Evolutionary conservation across 2,329 filamentous ascomycete genomes (phyloP).

Genomic region (Alternaria alternata): DNA sequence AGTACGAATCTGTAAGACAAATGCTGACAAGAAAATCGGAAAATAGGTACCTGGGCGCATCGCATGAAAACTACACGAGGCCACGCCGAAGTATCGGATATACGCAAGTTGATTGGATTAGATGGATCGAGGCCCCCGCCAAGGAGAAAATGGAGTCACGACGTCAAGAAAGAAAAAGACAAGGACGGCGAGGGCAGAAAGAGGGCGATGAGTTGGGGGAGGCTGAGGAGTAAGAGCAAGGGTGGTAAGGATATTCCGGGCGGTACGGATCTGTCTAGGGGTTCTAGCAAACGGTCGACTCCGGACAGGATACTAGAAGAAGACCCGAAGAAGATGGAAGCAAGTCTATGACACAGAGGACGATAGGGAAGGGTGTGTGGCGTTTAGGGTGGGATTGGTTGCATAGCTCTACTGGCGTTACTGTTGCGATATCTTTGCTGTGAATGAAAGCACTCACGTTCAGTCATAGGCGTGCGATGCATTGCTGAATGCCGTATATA

Average conservation of each 20-base stretch:
- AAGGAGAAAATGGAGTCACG: conserved; percentile 47
- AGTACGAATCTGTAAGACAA: too few species aligned
- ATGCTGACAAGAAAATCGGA: too few species aligned
- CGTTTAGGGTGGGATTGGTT: not conserved
- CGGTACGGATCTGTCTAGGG: conserved; percentile 21
- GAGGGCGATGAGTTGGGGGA: conserved; percentile 42
- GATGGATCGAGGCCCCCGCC: conserved; percentile 38
- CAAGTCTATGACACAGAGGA: conserved; percentile 10
- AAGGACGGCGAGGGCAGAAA: conserved; percentile 23
- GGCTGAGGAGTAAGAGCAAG: conserved; percentile 37
- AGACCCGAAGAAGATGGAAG: conserved; percentile 19
- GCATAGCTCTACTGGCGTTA: not conserved
- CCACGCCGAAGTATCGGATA: conserved; percentile 74
- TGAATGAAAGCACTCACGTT: not conserved
- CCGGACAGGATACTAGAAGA: conserved; percentile 35
- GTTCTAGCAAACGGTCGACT: conserved; percentile 24
- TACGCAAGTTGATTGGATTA: conserved; percentile 68
- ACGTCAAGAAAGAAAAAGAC: conserved; percentile 33
- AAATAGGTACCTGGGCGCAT: conserved; percentile 72
- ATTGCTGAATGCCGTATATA: conserved; percentile 16
- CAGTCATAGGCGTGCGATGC: not conserved
- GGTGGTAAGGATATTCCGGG: conserved; percentile 24
- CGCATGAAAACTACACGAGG: conserved; percentile 82
- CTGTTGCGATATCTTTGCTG: not conserved
- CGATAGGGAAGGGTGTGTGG: not conserved